Evolutionary conservation across 805 yeast genomes (phyloP).

Genomic region (Diddensiella santjacobensis): DNA sequence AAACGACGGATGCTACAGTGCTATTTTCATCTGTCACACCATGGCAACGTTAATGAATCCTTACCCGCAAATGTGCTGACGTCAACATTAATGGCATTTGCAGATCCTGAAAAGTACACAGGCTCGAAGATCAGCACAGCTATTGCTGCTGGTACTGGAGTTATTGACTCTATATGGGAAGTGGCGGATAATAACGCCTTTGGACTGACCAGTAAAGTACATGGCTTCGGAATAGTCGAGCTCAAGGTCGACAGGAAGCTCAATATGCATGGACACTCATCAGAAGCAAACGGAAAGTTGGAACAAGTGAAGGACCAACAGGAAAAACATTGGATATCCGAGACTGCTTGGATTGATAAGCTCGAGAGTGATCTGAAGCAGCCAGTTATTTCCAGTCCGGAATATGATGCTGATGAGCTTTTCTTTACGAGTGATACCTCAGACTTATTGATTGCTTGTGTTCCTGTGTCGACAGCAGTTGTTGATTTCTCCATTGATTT

Average conservation of each 20-base stretch:
- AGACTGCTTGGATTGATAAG: conserved; percentile 17
- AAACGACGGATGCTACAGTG: conserved; percentile 46
- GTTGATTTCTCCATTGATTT: conserved; percentile 79
- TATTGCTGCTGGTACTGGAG: conserved; percentile 29
- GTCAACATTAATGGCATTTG: conserved; percentile 31
- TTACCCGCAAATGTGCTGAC: conserved; percentile 41
- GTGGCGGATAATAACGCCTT: conserved; percentile 39
- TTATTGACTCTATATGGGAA: conserved; percentile 34
- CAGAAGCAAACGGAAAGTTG: conserved; percentile 11
- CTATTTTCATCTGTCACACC: conserved; percentile 35
- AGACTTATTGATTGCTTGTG: conserved; percentile 5
- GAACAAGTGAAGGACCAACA: conserved; percentile 14
- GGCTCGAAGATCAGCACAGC: conserved; percentile 25
- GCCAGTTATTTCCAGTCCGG: conserved; percentile 27
- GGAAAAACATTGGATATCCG: conserved; percentile 27
- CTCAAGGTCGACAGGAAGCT: conserved; percentile 13
- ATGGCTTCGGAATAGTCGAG: conserved; percentile 21
- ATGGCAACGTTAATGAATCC: conserved; percentile 23
- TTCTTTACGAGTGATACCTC: conserved; percentile 13
- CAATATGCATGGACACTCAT: conserved; percentile 11
- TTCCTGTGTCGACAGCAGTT: conserved; percentile 44
- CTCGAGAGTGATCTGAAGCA: conserved; percentile 22
- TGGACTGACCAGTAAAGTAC: conserved; percentile 40
- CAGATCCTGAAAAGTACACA: conserved; percentile 32
- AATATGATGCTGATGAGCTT: conserved; percentile 25